A percentile compares a stretch with the other conserved stretches of the same genome.
Evolutionary conservation across 495 filamentous ascomycete species (phyloP).

Genomic region (Lindgomyces ingoldianus): DNA sequence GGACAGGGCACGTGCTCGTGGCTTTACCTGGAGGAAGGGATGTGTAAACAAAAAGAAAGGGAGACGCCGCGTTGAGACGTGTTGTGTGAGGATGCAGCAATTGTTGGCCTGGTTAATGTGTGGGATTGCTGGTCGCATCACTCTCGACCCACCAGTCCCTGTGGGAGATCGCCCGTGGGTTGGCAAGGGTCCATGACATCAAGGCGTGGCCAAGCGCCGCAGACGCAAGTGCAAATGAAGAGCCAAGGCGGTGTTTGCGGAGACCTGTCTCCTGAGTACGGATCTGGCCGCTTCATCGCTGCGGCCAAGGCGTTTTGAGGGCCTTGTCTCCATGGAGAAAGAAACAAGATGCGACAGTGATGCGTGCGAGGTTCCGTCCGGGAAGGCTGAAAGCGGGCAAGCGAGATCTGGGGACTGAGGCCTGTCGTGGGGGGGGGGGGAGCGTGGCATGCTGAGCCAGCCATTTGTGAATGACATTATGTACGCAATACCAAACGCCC

Average conservation of each 20-base stretch:
- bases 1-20: conserved; percentile 26
- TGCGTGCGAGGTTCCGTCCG: background rate
- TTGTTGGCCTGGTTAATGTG: conserved; percentile 22
- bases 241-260: background rate
- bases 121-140: conserved; percentile 7
- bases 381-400: conserved; percentile 4
- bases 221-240: background rate
- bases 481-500: conserved; percentile 4
- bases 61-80: conserved; percentile 27
- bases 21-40: background rate
- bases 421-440: conserved; percentile 22
- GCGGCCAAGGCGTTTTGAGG: conserved; percentile 23
- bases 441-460: conserved; percentile 28
- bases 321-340: conserved; percentile 2
- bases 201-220: conserved; percentile 2
- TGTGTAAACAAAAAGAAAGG: conserved; percentile 11
- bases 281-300: background rate
- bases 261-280: background rate
- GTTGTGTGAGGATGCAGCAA: conserved; percentile 18
- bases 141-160: conserved; percentile 5
- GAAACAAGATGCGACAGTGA: conserved; percentile 10
- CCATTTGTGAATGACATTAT: conserved; percentile 28
- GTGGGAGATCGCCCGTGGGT: conserved; percentile 1
- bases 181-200: conserved; percentile 11
- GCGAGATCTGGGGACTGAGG: background rate